Base-by-base conservation (phyloP, 768 basidiomycete genomes). In the Pulveroboletus sp. region DNA sequence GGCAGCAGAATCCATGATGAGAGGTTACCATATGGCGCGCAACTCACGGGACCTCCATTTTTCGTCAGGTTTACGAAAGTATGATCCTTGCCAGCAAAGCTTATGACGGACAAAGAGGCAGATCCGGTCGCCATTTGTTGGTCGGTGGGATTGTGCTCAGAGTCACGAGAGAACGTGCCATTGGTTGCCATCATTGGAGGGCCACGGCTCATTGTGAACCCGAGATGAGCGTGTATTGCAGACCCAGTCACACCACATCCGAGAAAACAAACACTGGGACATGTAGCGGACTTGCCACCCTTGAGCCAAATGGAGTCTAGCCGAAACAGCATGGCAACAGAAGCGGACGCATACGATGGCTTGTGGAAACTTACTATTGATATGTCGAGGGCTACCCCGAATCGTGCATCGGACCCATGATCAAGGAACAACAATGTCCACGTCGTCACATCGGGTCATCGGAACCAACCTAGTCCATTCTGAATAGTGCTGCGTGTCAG, bases 31-130 rank as follows among this genome's bases (percentile, higher is more conserved):
- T 40, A 21, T 50, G 48, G 45, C 13, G 3, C 11, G 7, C 14
- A 14, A 34, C 6, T 6, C 45, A 51, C 16, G 40, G 24, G 34
- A 47, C 4, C n/a, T 17, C 31, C 29, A 40, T 12, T 10, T 2
- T 32, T 16, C 20, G 24, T 16, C 10, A 27, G 24, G 31, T 19
- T 7, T 9, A 35, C 12, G 14, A 13, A 12, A 35, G 38, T 24
- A 44, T 33, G 32, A 19, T 12, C 39, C 9, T 32, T 48, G 46
- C 55, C 49, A 47, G 29, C 55, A 31, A 37, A 32, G 16, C 25
- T 16, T 24, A 4, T 38, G 32, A 17, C 29, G 40, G n/a, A 27
- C 21, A 27, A 34, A 37, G 25, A 10, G 21, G 16, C 6, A 38
- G 19, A 25, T 47, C 17, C 33, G 9, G 33, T 17, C 20, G 38